These are phyloP conservation scores for Naganishia sp. DNA, from an alignment of 1,284 basidiomycete genomes.

Conservation along the genomic window DNA sequence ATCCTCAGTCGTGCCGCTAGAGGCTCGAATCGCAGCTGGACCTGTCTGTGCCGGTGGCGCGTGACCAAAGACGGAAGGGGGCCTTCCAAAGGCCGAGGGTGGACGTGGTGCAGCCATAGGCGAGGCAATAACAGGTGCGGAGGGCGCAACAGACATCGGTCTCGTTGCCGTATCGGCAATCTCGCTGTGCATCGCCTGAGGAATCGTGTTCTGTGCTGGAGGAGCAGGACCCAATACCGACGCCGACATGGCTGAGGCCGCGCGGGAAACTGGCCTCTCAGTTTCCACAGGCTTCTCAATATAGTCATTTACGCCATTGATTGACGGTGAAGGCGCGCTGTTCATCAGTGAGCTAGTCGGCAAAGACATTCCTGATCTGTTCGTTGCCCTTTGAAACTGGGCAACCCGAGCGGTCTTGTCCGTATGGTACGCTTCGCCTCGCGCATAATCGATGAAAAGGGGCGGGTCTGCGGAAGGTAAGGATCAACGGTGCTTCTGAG, in stretches of 20 bases:
- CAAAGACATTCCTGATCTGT: conserved; percentile 33
- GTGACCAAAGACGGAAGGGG: conserved; percentile 26
- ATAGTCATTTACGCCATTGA: neutral
- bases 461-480: conserved; percentile 63
- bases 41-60: conserved; percentile 29
- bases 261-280: conserved; percentile 3
- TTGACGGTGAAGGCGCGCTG: conserved; percentile 22
- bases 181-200: neutral
- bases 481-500: neutral
- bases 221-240: neutral
- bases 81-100: conserved; percentile 32
- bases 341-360: conserved; percentile 28
- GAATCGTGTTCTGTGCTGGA: neutral
- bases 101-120: conserved; percentile 19
- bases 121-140: neutral
- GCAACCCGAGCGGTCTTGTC: conserved; percentile 49
- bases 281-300: neutral
- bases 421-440: conserved; percentile 49
- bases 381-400: conserved; percentile 47
- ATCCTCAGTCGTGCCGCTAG: conserved; percentile 55
- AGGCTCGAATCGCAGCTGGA: conserved; percentile 32
- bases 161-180: neutral
- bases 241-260: neutral
- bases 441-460: conserved; percentile 67
- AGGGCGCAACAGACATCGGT: neutral